These are phyloP conservation scores for Leccinum disarticulatum DNA, from an alignment of 768 basidiomycete species.

Conservation along the genomic window DNA sequence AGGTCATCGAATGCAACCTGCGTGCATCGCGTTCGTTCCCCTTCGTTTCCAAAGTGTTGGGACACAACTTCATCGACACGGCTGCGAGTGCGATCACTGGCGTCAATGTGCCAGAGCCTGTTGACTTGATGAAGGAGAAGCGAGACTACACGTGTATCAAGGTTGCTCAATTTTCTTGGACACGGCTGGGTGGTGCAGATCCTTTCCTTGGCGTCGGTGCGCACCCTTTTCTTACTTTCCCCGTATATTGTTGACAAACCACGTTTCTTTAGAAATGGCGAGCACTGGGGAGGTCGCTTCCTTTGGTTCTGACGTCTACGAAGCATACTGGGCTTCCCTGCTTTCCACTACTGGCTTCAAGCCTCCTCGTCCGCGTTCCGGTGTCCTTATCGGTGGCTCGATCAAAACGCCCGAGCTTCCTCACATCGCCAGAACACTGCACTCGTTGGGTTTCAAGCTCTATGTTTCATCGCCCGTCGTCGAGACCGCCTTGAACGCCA, in stretches of 20 bases:
- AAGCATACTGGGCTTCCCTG: slow-evolving; percentile 96
- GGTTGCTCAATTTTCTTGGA: slow-evolving; percentile 98
- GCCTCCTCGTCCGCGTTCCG: slow-evolving; percentile 77
- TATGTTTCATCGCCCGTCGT: slow-evolving; percentile 82
- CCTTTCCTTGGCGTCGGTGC: slow-evolving; percentile 93
- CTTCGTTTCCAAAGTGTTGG: slow-evolving; percentile 97
- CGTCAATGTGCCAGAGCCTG: slow-evolving; percentile 82
- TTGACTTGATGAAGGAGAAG: slow-evolving; percentile 88
- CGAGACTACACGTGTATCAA: slow-evolving; percentile 95
- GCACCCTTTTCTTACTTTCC: slow-evolving; percentile 30
- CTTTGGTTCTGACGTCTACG: slow-evolving; percentile 90
- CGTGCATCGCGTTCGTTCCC: slow-evolving; percentile 98
- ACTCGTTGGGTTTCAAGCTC: slow-evolving; percentile 91
- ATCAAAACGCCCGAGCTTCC: slow-evolving; percentile 84
- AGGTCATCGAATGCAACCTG: slow-evolving; percentile 98
- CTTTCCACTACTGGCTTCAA: slow-evolving; percentile 96
- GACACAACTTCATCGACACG: slow-evolving; percentile 94
- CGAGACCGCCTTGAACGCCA: slow-evolving; percentile 76
- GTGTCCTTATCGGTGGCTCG: slow-evolving; percentile 93
- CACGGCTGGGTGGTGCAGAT: slow-evolving; percentile 91
- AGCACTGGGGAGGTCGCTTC: slow-evolving; percentile 97
- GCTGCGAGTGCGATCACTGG: slow-evolving; percentile 87
- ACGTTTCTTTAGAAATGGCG: slow-evolving; percentile 75
- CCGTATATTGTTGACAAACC: slow-evolving; percentile 2
- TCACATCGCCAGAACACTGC: slow-evolving; percentile 74